Conservation (phyloP, 1,284 basidiomycete genomes). For the Cutaneotrichosporon sp. region DNA sequence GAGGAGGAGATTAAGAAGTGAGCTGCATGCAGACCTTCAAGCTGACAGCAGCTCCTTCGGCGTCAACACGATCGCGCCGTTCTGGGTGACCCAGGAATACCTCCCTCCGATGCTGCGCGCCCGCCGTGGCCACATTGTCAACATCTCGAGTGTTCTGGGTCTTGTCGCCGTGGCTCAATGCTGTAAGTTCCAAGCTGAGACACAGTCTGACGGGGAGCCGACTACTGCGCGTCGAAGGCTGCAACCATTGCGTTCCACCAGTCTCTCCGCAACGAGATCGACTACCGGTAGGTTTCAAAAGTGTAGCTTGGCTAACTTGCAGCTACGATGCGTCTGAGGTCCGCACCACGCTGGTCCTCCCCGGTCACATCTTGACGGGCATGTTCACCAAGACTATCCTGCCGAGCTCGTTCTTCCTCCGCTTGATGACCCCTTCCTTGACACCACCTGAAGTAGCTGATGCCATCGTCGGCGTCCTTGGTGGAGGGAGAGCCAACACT, state of each 20-base stretch:
- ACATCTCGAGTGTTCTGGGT: conserved; percentile 77
- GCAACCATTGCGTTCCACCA: conserved; percentile 74
- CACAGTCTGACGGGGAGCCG: conserved; percentile 59
- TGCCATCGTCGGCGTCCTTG: conserved; percentile 71
- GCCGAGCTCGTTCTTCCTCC: conserved; percentile 60
- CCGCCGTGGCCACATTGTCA: conserved; percentile 82
- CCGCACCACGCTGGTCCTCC: conserved; percentile 75
- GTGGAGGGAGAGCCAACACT: conserved; percentile 68
- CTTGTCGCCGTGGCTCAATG: conserved; percentile 73
- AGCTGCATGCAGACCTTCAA: conserved; percentile 37
- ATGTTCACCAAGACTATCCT: conserved; percentile 67
- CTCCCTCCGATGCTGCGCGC: conserved; percentile 82
- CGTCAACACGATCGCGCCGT: conserved; percentile 85
- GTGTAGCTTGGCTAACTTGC: conserved; percentile 16
- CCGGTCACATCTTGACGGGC: conserved; percentile 72
- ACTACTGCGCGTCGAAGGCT: conserved; percentile 86
- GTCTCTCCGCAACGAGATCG: conserved; percentile 78
- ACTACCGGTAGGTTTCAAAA: conserved; percentile 60
- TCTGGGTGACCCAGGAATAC: conserved; percentile 88
- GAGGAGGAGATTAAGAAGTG: conserved; percentile 78
- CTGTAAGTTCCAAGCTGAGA: conserved; percentile 60
- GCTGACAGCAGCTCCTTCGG: conserved; percentile 71
- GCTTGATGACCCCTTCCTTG: conserved; percentile 73
- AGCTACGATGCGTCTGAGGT: conserved; percentile 72
- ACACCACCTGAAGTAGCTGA: conserved; percentile 74